Base-by-base conservation (phyloP, 192 early-diverging fungal species). In the Gamsiella multidivaricata region DNA sequence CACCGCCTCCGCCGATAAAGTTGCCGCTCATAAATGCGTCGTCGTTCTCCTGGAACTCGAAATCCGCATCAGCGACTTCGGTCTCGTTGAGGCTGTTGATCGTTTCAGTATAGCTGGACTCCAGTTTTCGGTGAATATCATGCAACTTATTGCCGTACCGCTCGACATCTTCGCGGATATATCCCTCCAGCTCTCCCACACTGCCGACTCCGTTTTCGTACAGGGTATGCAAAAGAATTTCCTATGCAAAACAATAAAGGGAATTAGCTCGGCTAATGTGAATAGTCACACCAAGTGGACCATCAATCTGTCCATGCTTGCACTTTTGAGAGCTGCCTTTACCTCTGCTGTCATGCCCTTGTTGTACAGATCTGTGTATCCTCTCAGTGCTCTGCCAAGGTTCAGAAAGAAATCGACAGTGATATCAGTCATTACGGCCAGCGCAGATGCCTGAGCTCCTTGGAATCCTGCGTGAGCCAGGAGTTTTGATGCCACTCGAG, bases 401-500 rank as follows among this genome's bases (percentile, higher is more conserved):
- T 95, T 98, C 46, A 81, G 47, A 25, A 98, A 81, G 69, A 94
- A 95, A 45, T 97, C 91, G 18, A 82, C 80, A 28, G 92, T 85
- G 46, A 96, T 88, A 63, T 95, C 96, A 42, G 90, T 89, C 54
- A 97, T 64, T 15, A 92, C 83, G 26, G 88, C 76, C 62, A 96
- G 59, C 15, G 94, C 91, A 43, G 78, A 68, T 22, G 80, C 75
- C 11, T 89, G 85, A 28, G 87, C 84, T 34, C 93, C 85, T 79
- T 99, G 95, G 81, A 97, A 99, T 18, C 97, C 97, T 17, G 90
- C 83, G 65, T 99, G 97, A 32, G 91, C 81, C 41, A 97, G 80
- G 61, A 97, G 61, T 64, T 92, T 88, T 0, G 89, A 82, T 11
- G 81, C 70, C 8, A 85, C 85, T 12, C 92, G 89, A 53, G 85